phyloP scores from a whole-genome alignment of 306 rosid genomes.

The Vigna angularis region DNA sequence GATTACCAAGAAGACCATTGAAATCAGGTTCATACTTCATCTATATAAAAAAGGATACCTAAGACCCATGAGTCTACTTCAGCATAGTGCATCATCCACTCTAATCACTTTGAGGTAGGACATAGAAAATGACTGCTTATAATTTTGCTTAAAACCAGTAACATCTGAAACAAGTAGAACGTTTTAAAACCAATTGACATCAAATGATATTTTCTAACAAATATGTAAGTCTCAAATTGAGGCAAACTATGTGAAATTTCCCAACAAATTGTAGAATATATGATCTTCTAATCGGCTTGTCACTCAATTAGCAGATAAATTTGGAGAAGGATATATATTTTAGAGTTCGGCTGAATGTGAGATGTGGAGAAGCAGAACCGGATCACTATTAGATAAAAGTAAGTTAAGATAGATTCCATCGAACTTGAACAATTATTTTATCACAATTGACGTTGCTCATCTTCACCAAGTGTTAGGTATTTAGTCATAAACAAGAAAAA shows the following conservation, averaged over 20 bases:
- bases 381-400: conserved; percentile 27
- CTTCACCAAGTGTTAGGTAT: conserved; percentile 47
- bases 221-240: too few species aligned
- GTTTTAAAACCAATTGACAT: too few species aligned
- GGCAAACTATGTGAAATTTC: too few species aligned
- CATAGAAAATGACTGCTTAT: conserved; percentile 26
- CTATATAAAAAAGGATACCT: conserved; percentile 46
- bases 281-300: not conserved
- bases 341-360: conserved; percentile 12
- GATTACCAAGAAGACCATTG: conserved; percentile 40
- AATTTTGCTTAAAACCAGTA: conserved; percentile 24
- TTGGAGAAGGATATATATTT: conserved; percentile 5
- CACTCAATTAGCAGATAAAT: conserved; percentile 32
- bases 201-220: too few species aligned
- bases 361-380: conserved; percentile 2
- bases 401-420: conserved; percentile 23
- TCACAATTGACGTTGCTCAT: conserved; percentile 39
- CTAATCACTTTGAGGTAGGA: conserved; percentile 44
- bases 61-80: conserved; percentile 52
- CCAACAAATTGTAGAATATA: too few species aligned
- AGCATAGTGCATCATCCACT: conserved; percentile 56
- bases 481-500: conserved; percentile 32
- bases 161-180: conserved; percentile 32
- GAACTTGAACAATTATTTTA: conserved; percentile 29
- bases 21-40: conserved; percentile 48